Evolutionary conservation across 2,329 filamentous ascomycete genomes (phyloP).

Genomic region (Paraphaeosphaeria sporulosa): DNA sequence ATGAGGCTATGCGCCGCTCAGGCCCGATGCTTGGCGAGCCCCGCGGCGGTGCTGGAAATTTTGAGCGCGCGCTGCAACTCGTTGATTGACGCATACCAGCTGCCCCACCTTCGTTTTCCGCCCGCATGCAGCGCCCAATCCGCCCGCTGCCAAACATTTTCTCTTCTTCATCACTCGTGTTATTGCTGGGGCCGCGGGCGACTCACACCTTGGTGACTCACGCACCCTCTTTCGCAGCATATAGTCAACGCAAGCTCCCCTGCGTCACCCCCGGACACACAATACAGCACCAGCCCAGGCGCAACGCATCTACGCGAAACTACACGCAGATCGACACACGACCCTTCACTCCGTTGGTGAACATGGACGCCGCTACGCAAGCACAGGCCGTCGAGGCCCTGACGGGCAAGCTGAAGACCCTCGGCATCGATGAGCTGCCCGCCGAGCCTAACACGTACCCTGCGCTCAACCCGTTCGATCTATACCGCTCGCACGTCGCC

Average conservation of each 20-base stretch:
- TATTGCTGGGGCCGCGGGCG: conserved; percentile 43
- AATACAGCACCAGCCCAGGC: neutral
- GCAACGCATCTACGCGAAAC: conserved; percentile 12
- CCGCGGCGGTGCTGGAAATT: conserved; percentile 15
- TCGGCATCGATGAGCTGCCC: conserved; percentile 51
- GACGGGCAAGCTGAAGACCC: conserved; percentile 42
- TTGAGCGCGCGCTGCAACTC: conserved; percentile 5
- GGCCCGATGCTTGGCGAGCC: conserved; percentile 12
- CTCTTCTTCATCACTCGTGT: conserved; percentile 34
- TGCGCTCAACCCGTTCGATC: conserved; percentile 76
- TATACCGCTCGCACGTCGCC: conserved; percentile 81
- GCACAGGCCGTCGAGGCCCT: conserved; percentile 46
- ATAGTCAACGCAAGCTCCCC: conserved; percentile 11
- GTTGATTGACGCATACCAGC: conserved; percentile 16
- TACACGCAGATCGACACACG: conserved; percentile 27
- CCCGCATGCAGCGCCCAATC: conserved; percentile 16
- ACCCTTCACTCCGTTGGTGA: conserved; percentile 30
- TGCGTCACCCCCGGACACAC: neutral
- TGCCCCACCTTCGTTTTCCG: conserved; percentile 16
- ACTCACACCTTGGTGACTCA: conserved; percentile 45
- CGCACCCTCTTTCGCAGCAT: conserved; percentile 1
- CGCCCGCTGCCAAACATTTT: conserved; percentile 22
- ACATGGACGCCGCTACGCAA: conserved; percentile 35
- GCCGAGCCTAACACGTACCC: conserved; percentile 61
- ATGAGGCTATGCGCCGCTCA: neutral